phyloP scores from a whole-genome alignment of 1,284 basidiomycete species.

The Malassezia obtusa region DNA sequence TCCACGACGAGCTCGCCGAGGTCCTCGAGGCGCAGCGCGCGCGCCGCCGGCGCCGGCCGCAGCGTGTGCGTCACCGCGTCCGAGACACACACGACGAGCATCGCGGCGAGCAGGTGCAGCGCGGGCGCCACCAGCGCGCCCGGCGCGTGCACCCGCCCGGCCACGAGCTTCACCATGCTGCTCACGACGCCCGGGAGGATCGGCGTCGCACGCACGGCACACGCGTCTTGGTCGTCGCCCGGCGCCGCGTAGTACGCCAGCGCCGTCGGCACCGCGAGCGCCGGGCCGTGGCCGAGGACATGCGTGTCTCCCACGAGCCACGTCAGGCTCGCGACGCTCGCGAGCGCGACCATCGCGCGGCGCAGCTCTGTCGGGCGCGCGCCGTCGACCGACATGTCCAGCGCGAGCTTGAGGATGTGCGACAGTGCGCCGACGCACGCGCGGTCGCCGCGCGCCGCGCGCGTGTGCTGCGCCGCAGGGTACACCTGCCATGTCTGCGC shows the following conservation, averaged over 20 bases:
- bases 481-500: slow-evolving; percentile 1
- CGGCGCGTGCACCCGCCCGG: not conserved
- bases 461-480: not conserved
- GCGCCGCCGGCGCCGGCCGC: not conserved
- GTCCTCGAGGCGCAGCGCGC: slow-evolving; percentile 6
- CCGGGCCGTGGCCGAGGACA: not conserved
- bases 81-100: slow-evolving; percentile 6
- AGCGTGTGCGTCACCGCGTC: slow-evolving; percentile 7
- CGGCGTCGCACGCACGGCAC: not conserved
- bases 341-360: not conserved
- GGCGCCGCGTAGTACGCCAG: not conserved
- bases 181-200: slow-evolving; percentile 13
- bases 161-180: slow-evolving; percentile 4
- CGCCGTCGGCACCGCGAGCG: not conserved
- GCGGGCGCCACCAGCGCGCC: not conserved
- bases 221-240: not conserved
- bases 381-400: slow-evolving; percentile 1
- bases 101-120: not conserved
- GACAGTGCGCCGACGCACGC: slow-evolving; percentile 9
- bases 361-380: not conserved
- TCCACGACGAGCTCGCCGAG: not conserved
- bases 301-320: slow-evolving; percentile 9
- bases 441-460: not conserved
- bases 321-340: not conserved
- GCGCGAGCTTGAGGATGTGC: slow-evolving; percentile 12